A percentile compares a stretch with the other conserved stretches of the same genome.
These are phyloP conservation scores for Chlorella sp. DNA, from an alignment of 139 green algal species.

Conservation along the genomic window DNA sequence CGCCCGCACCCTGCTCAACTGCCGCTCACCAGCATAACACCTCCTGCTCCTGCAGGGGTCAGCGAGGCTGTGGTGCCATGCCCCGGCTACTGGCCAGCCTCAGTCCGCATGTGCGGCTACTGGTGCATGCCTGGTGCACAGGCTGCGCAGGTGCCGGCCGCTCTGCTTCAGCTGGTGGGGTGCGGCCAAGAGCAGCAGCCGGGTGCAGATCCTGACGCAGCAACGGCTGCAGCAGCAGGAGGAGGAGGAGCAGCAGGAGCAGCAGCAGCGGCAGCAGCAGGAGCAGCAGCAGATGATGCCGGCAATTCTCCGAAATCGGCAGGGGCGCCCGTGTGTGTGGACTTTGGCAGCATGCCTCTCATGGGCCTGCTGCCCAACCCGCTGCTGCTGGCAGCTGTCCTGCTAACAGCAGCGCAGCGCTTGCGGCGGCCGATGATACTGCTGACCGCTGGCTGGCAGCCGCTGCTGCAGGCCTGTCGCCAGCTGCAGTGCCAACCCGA, in stretches of 20 bases:
- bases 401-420: conserved; percentile 37
- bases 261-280: not conserved
- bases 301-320: too few species aligned
- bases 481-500: too few species aligned
- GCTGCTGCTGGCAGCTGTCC: conserved; percentile 32
- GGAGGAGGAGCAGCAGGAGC: not conserved
- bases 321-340: conserved; percentile 32
- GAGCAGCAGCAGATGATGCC: not conserved
- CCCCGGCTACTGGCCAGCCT: conserved; percentile 56
- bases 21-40: not conserved
- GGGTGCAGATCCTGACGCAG: not conserved
- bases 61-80: conserved; percentile 46
- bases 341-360: conserved; percentile 66
- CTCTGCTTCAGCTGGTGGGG: not conserved
- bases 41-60: conserved; percentile 45
- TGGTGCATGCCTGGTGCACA: conserved; percentile 35
- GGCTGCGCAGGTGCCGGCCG: not conserved
- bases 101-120: conserved; percentile 53
- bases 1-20: not conserved
- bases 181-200: not conserved
- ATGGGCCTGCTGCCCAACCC: conserved; percentile 64
- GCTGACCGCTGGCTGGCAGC: conserved; percentile 43
- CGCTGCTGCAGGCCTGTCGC: not conserved
- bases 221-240: not conserved
- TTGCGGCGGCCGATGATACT: conserved; percentile 37